Evolutionary conservation across 192 early-diverging fungal species (phyloP), one percentile per base, ranked within the genome.

Genomic region (Backusella sp.): DNA sequence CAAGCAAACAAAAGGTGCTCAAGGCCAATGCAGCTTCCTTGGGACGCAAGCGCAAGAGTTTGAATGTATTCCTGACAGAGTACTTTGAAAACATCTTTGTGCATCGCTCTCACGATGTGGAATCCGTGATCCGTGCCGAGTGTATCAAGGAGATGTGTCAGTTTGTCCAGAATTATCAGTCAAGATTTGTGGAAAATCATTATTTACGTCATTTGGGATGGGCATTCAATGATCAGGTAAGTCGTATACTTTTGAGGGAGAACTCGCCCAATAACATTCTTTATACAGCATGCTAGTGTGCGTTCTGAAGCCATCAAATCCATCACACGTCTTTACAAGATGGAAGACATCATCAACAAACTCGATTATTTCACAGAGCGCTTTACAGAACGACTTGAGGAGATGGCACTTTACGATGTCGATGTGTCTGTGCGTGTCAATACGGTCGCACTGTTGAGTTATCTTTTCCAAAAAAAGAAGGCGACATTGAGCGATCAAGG

Each of bases 41-140:
- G n/a, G 76, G 86, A 30, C 75, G 74, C 21, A 92, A 92, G 44
- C 90, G 91, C 52, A 79, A 84, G 36, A 73, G 85, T 37, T 52
- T 95, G 0, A 86, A 91, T 26, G 77, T 82, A 4, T 90, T 88
- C 78, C 83, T 95, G 49, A 75, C 86, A 41, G 91, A 93, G 49
- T 88, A 94, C 70, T 96, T 95, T 86, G 90, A 92, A 37, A 93
- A 92, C 41, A 88, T 99, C 15, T 99, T 97, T 86, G 87, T 94
- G 28, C 94, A 96, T 79, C 87, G 98, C 34, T 93, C 92, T 74
- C 91, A 96, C 32, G 98, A 99, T 83, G 92, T 90, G 5, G 94
- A 96, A 73, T 78, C 96, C 1, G 73, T 88, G 3, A 96, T 99
- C 70, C 91, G 98, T 19, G 80, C 80, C 5, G 96, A 98, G 66